Evolutionary conservation across 2,329 filamentous ascomycete species (phyloP).

Genomic region (Davidsoniella neocaledoniae): DNA sequence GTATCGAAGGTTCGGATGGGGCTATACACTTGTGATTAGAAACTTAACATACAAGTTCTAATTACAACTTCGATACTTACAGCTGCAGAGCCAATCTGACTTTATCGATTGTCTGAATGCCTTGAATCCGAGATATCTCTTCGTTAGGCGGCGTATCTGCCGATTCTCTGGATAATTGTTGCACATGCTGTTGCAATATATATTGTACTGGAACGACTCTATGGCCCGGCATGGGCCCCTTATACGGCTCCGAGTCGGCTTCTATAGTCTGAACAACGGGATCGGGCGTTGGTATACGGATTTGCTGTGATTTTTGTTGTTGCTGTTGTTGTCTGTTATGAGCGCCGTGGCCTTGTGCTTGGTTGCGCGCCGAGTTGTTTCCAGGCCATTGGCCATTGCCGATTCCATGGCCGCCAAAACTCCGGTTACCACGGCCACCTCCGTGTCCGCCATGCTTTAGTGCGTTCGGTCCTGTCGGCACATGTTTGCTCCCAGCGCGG

Average conservation of each 20-base stretch:
- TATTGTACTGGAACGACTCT: conserved; percentile 47
- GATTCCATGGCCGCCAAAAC: conserved; percentile 1
- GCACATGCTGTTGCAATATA: conserved; percentile 64
- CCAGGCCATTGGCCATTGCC: not conserved
- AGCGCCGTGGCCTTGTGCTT: not conserved
- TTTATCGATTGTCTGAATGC: conserved; percentile 76
- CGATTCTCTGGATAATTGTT: conserved; percentile 51
- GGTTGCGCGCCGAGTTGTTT: not conserved
- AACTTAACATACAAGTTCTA: conserved; percentile 3
- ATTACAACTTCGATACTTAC: conserved; percentile 30
- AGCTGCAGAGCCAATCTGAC: conserved; percentile 64
- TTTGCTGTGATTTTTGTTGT: not conserved
- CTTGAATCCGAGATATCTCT: conserved; percentile 65
- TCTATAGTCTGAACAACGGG: conserved; percentile 9
- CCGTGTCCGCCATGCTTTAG: not conserved
- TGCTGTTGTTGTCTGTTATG: conserved; percentile 4
- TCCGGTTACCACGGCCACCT: not conserved
- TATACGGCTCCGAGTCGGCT: conserved; percentile 13
- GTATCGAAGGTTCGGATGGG: conserved; percentile 86
- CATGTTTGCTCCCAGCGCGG: conserved; percentile 2
- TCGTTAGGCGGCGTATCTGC: conserved; percentile 58
- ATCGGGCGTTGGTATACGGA: conserved; percentile 2
- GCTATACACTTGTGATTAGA: conserved; percentile 24
- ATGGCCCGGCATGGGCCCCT: conserved; percentile 30
- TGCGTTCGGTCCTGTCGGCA: conserved; percentile 1